Conservation (phyloP, 2,329 filamentous ascomycete genomes). For the Microsporum ferrugineum region DNA sequence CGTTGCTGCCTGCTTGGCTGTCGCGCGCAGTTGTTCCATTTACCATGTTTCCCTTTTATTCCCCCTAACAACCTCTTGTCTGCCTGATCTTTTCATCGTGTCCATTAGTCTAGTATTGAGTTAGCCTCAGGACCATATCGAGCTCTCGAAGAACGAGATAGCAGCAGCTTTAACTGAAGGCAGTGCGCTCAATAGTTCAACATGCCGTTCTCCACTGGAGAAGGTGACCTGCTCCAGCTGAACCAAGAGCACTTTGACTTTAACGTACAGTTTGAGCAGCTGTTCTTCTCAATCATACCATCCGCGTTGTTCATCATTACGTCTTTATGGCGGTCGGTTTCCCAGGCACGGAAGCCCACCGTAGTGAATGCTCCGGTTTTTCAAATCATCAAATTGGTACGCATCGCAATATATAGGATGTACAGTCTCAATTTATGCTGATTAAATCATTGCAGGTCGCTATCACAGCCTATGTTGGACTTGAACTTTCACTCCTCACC, state of each 20-base stretch:
- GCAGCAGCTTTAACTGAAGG: too few relatives aligned
- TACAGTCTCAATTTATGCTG: neutral
- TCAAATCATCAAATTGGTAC: slow-evolving; percentile 3
- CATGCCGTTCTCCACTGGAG: neutral
- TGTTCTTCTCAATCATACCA: slow-evolving; percentile 2
- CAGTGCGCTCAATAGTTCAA: neutral
- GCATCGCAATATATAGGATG: neutral
- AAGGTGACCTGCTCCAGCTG: neutral
- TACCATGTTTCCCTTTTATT: too few relatives aligned
- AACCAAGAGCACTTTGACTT: neutral
- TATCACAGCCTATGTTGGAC: neutral
- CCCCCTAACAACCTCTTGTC: too few relatives aligned
- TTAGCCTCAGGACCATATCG: too few relatives aligned
- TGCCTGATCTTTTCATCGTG: neutral
- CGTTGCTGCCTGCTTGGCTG: too few relatives aligned
- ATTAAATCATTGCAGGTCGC: neutral
- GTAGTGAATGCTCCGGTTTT: slow-evolving; percentile 5
- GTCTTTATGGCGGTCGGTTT: slow-evolving; percentile 2
- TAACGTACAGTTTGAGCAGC: neutral
- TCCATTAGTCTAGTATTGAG: too few relatives aligned
- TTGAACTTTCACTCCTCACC: neutral
- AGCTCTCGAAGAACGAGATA: too few relatives aligned
- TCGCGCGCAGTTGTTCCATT: too few relatives aligned
- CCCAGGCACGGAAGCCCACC: neutral
- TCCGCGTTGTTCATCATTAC: slow-evolving; percentile 3